phyloP scores from a whole-genome alignment of 2,329 filamentous ascomycete genomes.

The Cladosporium oxysporum region DNA sequence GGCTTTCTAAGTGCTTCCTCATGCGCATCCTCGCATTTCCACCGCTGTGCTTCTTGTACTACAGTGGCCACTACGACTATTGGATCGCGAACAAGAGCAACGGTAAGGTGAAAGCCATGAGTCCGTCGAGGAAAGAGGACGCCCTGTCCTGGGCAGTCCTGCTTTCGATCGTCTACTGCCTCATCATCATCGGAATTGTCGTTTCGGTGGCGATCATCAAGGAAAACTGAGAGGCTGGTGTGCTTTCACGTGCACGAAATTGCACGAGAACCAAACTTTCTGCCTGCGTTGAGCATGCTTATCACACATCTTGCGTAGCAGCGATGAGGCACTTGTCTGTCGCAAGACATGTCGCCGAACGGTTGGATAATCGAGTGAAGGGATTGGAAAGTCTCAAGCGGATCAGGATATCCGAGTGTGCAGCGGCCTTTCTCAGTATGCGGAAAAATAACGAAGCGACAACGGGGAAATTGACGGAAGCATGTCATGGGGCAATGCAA shows the following conservation, averaged over 20 bases:
- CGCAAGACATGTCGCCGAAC: neutral
- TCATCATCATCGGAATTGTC: constrained; percentile 19
- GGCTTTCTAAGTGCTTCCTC: constrained; percentile 13
- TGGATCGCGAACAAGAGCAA: constrained; percentile 24
- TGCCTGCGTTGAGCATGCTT: neutral
- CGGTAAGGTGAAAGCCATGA: constrained; percentile 27
- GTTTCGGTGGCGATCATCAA: constrained; percentile 3
- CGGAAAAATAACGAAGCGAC: neutral
- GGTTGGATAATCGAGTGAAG: neutral
- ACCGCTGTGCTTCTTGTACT: constrained; percentile 26
- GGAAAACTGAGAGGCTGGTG: neutral
- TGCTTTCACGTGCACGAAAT: neutral
- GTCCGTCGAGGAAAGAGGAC: constrained; percentile 26
- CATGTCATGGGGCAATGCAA: too few relatives aligned
- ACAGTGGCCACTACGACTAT: constrained; percentile 28
- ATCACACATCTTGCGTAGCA: neutral
- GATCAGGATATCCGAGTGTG: neutral
- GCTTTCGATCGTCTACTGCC: constrained; percentile 21
- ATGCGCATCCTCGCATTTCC: constrained; percentile 26
- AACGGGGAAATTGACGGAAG: too few relatives aligned
- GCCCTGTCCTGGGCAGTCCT: constrained; percentile 27
- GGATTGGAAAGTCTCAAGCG: neutral
- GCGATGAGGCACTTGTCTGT: neutral
- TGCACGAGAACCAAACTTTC: neutral
- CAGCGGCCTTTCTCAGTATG: neutral